Percentiles rank a stretch among this genome's conserved stretches.
These are phyloP conservation scores for Lithohypha guttulata DNA, from an alignment of 2,329 filamentous ascomycete species.

Conservation along the genomic window DNA sequence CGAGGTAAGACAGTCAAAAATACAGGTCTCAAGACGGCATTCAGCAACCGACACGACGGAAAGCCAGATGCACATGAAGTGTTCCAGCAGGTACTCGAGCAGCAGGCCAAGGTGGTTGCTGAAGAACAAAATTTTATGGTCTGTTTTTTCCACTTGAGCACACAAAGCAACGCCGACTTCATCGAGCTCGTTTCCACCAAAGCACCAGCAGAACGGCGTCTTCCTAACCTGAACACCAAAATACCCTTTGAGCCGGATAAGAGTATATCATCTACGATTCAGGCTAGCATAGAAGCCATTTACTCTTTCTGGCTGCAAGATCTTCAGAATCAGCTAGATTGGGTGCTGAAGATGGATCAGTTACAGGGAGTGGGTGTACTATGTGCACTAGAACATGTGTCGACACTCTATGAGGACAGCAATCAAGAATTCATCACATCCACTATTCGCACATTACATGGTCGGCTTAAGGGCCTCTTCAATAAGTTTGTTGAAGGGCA, in stretches of 20 bases:
- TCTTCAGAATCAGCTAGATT: constrained; percentile 69
- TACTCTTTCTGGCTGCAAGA: constrained; percentile 74
- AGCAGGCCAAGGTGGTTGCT: constrained; percentile 70
- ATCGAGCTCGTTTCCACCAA: constrained; percentile 61
- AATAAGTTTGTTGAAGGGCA: constrained; percentile 88
- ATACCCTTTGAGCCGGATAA: constrained; percentile 82
- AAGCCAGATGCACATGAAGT: constrained; percentile 67
- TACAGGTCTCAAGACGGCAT: constrained; percentile 34
- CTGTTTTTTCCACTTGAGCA: constrained; percentile 95
- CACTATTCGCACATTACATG: constrained; percentile 67
- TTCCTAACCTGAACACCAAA: constrained; percentile 61
- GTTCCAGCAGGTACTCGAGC: constrained; percentile 68
- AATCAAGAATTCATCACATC: constrained; percentile 86
- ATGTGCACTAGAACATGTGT: constrained; percentile 66
- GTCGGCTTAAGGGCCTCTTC: constrained; percentile 63
- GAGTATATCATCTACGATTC: constrained; percentile 69
- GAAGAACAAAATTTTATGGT: constrained; percentile 96
- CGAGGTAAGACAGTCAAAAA: constrained; percentile 63
- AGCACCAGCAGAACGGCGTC: constrained; percentile 56
- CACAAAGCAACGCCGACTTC: constrained; percentile 70
- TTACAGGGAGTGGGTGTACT: constrained; percentile 87
- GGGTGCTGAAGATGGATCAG: constrained; percentile 69
- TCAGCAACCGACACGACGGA: constrained; percentile 47
- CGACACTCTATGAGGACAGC: constrained; percentile 70
- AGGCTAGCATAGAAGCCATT: constrained; percentile 79